Percentiles rank a stretch among this genome's conserved stretches.
Conservation (phyloP, 306 rosid species). For the Pyrus betulifolia region DNA sequence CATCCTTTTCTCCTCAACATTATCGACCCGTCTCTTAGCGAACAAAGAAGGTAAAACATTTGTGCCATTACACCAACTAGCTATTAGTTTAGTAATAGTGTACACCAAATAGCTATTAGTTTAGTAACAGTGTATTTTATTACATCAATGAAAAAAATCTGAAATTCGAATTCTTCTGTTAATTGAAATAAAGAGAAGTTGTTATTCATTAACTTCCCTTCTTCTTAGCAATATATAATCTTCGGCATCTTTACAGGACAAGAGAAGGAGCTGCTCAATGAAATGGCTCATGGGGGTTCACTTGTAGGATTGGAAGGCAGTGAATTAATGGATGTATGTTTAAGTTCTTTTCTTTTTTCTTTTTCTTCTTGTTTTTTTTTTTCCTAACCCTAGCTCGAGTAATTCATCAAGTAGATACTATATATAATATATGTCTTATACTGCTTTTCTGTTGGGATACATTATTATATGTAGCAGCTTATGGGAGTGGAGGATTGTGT, state of each 20-base stretch:
- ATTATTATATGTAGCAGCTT: conserved; percentile 16
- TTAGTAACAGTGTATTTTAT: not conserved
- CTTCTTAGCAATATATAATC: not conserved
- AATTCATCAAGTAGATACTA: not conserved
- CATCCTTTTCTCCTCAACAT: conserved; percentile 23
- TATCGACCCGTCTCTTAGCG: conserved; percentile 25
- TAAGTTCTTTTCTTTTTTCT: not conserved
- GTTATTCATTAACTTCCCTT: not conserved
- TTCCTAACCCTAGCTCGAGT: not conserved
- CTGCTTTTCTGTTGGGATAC: not conserved
- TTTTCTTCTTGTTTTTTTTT: not conserved
- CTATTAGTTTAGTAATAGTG: not conserved
- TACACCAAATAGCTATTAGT: not conserved
- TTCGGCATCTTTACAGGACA: conserved; percentile 28
- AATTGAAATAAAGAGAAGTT: no score
- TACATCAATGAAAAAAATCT: no score
- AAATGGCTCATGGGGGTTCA: conserved; percentile 8
- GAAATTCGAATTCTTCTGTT: no score
- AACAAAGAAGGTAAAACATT: conserved; percentile 28
- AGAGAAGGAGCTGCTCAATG: conserved; percentile 15
- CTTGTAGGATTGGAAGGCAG: conserved; percentile 28
- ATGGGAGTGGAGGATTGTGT: conserved; percentile 49
- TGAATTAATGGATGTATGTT: conserved; percentile 31
- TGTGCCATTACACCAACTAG: not conserved
- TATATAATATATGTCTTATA: not conserved